Conservation (phyloP, 352 stramenopile species). For the Globisporangium rhizosaccharum region DNA sequence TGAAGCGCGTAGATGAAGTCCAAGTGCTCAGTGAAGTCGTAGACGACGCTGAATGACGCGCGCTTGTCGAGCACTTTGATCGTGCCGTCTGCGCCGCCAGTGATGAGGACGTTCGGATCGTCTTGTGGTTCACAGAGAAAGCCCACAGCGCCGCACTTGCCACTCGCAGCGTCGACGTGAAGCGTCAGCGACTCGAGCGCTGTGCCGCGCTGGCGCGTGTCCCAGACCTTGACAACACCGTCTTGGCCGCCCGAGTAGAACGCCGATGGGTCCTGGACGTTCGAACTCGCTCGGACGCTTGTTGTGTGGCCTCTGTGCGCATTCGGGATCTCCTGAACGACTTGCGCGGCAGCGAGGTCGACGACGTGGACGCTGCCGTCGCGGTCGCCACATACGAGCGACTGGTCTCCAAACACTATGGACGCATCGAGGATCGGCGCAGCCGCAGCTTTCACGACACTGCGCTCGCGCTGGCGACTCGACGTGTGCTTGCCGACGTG, state of each 20-base stretch:
- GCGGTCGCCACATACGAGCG: conserved; percentile 51
- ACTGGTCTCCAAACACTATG: conserved; percentile 16
- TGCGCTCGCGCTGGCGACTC: conserved; percentile 46
- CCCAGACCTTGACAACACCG: conserved; percentile 66
- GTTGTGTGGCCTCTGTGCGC: conserved; percentile 65
- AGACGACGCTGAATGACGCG: conserved; percentile 32
- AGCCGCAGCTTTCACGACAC: conserved; percentile 38
- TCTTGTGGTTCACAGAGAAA: conserved; percentile 46
- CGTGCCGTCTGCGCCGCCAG: conserved; percentile 65
- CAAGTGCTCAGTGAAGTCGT: conserved; percentile 69
- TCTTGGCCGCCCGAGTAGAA: conserved; percentile 83
- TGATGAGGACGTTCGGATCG: conserved; percentile 53
- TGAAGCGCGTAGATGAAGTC: conserved; percentile 88
- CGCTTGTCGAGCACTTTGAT: conserved; percentile 79
- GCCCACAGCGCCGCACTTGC: conserved; percentile 62
- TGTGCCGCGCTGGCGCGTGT: conserved; percentile 43
- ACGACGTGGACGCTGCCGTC: conserved; percentile 63
- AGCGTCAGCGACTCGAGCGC: conserved; percentile 28
- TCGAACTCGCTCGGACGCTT: conserved; percentile 39
- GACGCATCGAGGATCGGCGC: conserved; percentile 63
- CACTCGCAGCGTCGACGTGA: conserved; percentile 48
- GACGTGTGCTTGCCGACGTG: conserved; percentile 44
- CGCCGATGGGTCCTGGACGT: conserved; percentile 3
- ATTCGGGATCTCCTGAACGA: conserved; percentile 29
- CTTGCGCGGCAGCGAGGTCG: conserved; percentile 42